Base-by-base conservation (phyloP, 306 rosid species). In the Inga leiocalycina region DNA sequence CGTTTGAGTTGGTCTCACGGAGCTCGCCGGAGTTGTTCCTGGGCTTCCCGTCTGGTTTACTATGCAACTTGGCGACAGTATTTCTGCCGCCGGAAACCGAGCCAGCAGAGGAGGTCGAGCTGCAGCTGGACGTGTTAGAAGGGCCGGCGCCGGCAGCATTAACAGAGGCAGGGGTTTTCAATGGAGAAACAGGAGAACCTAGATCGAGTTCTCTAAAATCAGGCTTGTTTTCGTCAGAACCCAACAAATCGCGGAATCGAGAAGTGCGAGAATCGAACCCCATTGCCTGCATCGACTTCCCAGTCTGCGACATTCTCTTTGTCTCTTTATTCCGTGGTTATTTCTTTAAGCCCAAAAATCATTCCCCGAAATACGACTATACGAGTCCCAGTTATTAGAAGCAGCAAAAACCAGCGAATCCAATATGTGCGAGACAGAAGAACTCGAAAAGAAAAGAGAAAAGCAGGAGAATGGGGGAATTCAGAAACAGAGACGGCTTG, bases 151-250 rank as follows among this genome's bases (percentile, higher is more conserved):
- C 68, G 14, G 51, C 79, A 35, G 81, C 79, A 20, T 61, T 84
- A 32, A 44, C 74, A 4, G 85, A 57, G 35, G 70, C 54, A 24
- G 81, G 66, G n/a, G 78, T 80, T 82, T 69, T 83, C 84, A 90
- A 80, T 17, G 93, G 91, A 54, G 91, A 88, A 27, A 89, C 89
- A 8, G 96, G 93, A 4, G 93, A 92, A 56, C 68, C 77, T 79
- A 89, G 91, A 94, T 94, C 94, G 82, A 89, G 89, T 43, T 85
- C 86, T 75, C 82, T 93, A 66, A 86, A 87, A 85, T 93, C 97
- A 34, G 93, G 89, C 88, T 93, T 93, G 84, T 90, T 88, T 79
- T 75, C 75, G 45, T 81, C 86, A 83, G 74, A 76, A 57, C 69
- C 75, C 78, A 93, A 71, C 34, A 83, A 78, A 77, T 89, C 84